Base-by-base conservation (phyloP, 768 basidiomycete genomes). In the Pleurotus platypus region DNA sequence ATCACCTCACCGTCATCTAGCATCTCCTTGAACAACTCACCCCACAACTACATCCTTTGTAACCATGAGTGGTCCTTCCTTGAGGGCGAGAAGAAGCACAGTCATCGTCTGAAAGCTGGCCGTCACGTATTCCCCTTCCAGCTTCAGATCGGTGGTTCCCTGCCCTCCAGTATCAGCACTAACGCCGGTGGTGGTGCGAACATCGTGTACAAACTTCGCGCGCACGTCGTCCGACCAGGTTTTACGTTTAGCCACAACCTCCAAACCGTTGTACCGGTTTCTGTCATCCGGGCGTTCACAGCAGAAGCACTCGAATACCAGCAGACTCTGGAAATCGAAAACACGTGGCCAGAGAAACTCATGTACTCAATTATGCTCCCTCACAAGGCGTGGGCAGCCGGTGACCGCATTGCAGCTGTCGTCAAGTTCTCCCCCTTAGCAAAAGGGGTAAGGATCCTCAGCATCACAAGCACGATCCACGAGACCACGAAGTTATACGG, bases 301-400 rank as follows among this genome's bases (percentile, higher is more conserved):
- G 68, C 83, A 1, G 93, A 94, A 60, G 89, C 95, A 0, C 81
- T 97, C 63, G 96, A 98, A 70, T 98, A 92, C 75, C 95, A 93
- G 65, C 94, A 98, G 67, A 93, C 93, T 1, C 81, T 97, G 57
- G 96, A 98, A 69, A 87, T 92, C 62, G 92, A 97, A 71, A 97
- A 95, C 69, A 94, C 94, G 13, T 98, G 96, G 96, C 94, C 96
- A 0, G 89, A 89, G 18, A 98, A 98, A 74, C 76, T 97, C 72
- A 96, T 95, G 94, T 98, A 96, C 70, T 87, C 89, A 4, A 83
- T 93, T 66, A 90, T 94, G 75, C 72, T 98, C 30, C 95, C 95
- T 0, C 94, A 96, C 78, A 96, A 95, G 67, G 96, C 95, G 0
- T 98, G 90, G 86, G 92, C 94, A 0, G 90, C 87, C 0, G 95